Conservation (phyloP, 163 green algal genomes). For the Chlamydomonas reinhardtii region DNA sequence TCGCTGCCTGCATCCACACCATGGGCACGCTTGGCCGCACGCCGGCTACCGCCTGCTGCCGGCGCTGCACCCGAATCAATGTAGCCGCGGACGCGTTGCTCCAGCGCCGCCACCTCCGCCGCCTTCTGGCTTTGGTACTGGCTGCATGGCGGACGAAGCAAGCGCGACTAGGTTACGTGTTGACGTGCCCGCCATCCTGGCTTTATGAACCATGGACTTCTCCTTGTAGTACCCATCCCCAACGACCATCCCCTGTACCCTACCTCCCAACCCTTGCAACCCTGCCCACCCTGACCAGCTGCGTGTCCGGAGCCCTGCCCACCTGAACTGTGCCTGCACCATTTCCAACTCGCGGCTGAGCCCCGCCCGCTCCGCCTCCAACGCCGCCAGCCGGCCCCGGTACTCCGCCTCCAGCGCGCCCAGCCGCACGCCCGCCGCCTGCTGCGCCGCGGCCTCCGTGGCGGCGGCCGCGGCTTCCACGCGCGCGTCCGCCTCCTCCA, state of each 20-base stretch:
- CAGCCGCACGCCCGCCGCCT: neutral
- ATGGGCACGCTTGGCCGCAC: neutral
- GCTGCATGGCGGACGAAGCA: neutral
- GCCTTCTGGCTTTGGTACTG: conserved; percentile 55
- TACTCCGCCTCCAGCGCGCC: conserved; percentile 22
- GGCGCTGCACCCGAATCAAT: neutral
- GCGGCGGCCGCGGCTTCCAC: conserved; percentile 11
- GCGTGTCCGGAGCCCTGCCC: no score
- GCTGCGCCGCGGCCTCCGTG: conserved; percentile 8
- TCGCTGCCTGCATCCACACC: neutral
- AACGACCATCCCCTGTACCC: no score
- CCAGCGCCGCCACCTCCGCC: conserved; percentile 45
- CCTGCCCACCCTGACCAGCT: no score
- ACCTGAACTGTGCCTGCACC: conserved; percentile 44
- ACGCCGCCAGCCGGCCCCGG: conserved; percentile 12
- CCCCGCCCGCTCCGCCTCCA: conserved; percentile 14
- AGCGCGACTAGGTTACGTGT: no score
- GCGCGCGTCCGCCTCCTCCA: conserved; percentile 32
- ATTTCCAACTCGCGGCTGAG: conserved; percentile 49
- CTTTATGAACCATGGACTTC: no score
- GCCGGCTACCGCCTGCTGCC: no score
- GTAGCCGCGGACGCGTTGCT: conserved; percentile 29
- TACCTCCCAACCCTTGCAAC: no score
- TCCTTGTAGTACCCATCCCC: no score
- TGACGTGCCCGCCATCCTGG: no score